These are phyloP conservation scores for Talaromyces proteolyticus DNA, from an alignment of 495 filamentous ascomycete genomes.

Conservation along the genomic window DNA sequence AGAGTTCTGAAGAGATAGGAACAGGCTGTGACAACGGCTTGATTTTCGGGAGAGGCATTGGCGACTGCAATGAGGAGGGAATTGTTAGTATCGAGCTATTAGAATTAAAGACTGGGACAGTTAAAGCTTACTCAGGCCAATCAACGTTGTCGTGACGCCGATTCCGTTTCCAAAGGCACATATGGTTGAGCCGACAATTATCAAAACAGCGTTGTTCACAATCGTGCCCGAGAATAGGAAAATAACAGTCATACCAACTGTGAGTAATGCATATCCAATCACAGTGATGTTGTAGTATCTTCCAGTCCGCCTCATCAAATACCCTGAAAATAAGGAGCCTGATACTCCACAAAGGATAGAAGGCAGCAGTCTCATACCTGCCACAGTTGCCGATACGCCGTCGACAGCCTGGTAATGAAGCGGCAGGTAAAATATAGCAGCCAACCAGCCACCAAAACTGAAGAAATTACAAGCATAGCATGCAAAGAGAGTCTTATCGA, in stretches of 20 bases:
- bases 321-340: conserved; percentile 64
- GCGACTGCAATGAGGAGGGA: conserved; percentile 48
- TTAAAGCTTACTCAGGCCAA: conserved; percentile 53
- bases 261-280: conserved; percentile 42
- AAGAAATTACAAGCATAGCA: conserved; percentile 75
- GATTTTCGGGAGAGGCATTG: conserved; percentile 60
- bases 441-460: conserved; percentile 60
- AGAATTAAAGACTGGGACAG: conserved; percentile 1
- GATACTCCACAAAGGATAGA: conserved; percentile 55
- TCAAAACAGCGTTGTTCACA: conserved; percentile 32
- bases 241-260: conserved; percentile 47
- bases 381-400: conserved; percentile 55
- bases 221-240: conserved; percentile 55
- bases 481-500: conserved; percentile 61
- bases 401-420: conserved; percentile 75
- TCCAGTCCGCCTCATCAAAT: conserved; percentile 70
- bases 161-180: conserved; percentile 57
- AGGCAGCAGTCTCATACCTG: conserved; percentile 65
- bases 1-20: conserved; percentile 83
- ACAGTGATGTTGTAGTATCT: conserved; percentile 74
- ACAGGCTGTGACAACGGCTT: conserved; percentile 77
- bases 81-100: neutral
- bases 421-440: conserved; percentile 67
- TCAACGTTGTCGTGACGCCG: conserved; percentile 67
- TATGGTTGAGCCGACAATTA: conserved; percentile 51